Percentiles rank a stretch among this genome's conserved stretches.
Evolutionary conservation across 2,329 filamentous ascomycete species (phyloP).

Genomic region (Talaromyces pinophilus): DNA sequence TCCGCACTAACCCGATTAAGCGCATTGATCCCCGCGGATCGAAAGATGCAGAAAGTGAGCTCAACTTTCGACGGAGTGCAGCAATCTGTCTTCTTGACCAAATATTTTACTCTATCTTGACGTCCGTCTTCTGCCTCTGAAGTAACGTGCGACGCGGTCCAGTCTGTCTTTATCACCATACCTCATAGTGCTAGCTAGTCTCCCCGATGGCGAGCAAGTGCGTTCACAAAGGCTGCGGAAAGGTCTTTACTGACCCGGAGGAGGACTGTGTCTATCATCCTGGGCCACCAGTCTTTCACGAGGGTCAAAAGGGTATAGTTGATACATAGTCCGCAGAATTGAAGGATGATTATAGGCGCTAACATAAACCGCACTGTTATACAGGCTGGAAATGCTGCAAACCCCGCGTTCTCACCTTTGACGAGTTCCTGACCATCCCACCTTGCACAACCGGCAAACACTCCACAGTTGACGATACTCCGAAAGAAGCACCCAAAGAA

Average conservation of each 20-base stretch:
- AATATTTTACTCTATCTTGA: background rate
- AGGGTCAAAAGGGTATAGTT: constrained; percentile 88
- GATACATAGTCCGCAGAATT: constrained; percentile 23
- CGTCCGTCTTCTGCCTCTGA: background rate
- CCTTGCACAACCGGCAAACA: constrained; percentile 94
- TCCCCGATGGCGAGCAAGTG: constrained; percentile 63
- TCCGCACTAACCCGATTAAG: constrained; percentile 38
- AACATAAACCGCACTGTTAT: constrained; percentile 11
- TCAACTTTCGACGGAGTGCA: constrained; percentile 4
- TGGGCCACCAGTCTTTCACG: constrained; percentile 91
- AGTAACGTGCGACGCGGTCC: background rate
- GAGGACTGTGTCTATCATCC: constrained; percentile 92
- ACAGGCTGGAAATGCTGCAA: constrained; percentile 99
- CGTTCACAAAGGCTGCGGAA: constrained; percentile 94
- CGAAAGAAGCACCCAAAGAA: constrained; percentile 49
- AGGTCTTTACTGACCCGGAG: constrained; percentile 76
- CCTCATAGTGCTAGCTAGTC: background rate
- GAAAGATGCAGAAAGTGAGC: constrained; percentile 8
- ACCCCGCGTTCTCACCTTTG: constrained; percentile 91
- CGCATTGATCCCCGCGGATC: constrained; percentile 10
- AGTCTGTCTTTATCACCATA: background rate
- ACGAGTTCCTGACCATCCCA: constrained; percentile 91
- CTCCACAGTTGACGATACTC: constrained; percentile 77
- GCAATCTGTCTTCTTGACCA: background rate
- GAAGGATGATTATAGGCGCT: constrained; percentile 19